Evolutionary conservation across 73 alveolate genomes (phyloP).

Genomic region (Paramecium sonneborni): DNA sequence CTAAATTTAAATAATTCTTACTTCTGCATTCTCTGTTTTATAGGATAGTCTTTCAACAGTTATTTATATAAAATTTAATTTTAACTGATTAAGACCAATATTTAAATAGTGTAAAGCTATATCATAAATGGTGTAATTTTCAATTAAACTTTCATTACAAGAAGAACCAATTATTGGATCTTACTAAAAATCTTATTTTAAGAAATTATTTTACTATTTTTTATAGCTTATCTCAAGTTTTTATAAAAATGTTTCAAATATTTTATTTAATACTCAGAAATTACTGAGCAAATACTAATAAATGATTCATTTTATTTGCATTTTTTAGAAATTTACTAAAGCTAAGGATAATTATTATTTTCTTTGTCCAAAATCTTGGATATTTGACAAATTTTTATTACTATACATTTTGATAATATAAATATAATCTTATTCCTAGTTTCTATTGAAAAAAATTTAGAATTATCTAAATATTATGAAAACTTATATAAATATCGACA

Average conservation of each 20-base stretch:
- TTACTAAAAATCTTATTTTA: neutral
- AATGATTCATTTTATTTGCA: neutral
- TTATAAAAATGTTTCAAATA: neutral
- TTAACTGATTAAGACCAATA: neutral
- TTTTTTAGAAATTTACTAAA: neutral
- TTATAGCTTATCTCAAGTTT: neutral
- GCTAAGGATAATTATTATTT: neutral
- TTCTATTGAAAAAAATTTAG: neutral
- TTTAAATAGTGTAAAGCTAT: neutral
- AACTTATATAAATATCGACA: conserved; percentile 15
- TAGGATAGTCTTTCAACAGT: neutral
- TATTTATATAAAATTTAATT: neutral
- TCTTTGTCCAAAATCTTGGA: neutral
- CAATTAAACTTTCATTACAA: neutral
- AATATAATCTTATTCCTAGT: neutral
- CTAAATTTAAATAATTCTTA: neutral
- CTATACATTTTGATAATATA: neutral
- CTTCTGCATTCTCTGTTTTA: neutral
- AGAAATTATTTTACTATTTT: neutral
- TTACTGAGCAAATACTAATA: neutral
- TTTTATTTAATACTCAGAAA: neutral
- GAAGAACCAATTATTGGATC: neutral
- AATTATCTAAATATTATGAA: neutral
- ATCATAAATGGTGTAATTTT: neutral
- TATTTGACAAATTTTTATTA: neutral